phyloP scores from a whole-genome alignment of 148 eudicot species.

The Dianthus caryophyllus region DNA sequence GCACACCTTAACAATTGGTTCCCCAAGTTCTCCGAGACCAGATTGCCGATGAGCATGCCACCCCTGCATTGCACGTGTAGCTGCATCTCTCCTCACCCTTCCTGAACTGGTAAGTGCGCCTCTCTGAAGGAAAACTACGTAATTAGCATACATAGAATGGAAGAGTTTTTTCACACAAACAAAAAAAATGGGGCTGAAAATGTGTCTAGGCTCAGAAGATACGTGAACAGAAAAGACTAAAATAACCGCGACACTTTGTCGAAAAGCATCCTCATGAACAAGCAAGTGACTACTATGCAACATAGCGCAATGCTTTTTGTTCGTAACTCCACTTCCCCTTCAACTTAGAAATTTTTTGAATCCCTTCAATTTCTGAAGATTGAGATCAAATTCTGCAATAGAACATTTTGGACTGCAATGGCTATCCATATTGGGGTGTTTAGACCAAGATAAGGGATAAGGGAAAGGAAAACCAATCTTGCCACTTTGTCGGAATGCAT shows the following conservation, averaged over 20 bases:
- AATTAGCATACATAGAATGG: neutral
- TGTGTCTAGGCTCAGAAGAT: slow-evolving; percentile 3
- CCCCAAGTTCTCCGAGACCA: slow-evolving; percentile 63
- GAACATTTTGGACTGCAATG: no score
- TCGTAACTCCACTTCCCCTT: neutral
- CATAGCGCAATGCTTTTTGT: neutral
- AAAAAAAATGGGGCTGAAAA: neutral
- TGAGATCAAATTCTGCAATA: neutral
- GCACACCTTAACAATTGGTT: slow-evolving; percentile 50
- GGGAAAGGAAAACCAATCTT: neutral
- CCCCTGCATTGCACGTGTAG: slow-evolving; percentile 98
- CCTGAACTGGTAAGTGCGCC: slow-evolving; percentile 60
- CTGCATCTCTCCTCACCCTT: slow-evolving; percentile 84
- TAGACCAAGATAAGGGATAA: no score
- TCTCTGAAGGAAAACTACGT: slow-evolving; percentile 30
- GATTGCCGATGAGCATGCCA: slow-evolving; percentile 78
- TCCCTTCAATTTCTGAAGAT: neutral
- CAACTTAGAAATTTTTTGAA: neutral
- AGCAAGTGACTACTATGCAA: neutral
- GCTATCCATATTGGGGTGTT: neutral
- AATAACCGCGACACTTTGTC: neutral
- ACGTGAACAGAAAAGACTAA: neutral
- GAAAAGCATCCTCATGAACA: neutral
- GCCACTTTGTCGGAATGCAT: neutral
- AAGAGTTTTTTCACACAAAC: neutral